These are phyloP conservation scores for Pyronema omphalodes DNA, from an alignment of 495 filamentous ascomycete genomes.

Conservation along the genomic window DNA sequence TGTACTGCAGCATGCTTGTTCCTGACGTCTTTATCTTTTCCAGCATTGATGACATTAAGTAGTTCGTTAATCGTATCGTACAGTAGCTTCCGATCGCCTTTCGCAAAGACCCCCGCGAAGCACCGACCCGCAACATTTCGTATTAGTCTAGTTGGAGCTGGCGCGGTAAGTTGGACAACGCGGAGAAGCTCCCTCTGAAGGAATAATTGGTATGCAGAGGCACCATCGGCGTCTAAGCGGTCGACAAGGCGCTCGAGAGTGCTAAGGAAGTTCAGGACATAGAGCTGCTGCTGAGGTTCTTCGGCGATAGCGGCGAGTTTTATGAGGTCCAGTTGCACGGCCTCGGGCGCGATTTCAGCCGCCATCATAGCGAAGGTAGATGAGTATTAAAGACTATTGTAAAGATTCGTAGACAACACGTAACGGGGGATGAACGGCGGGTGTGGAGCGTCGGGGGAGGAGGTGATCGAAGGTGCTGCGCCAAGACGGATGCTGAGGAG, in stretches of 20 bases:
- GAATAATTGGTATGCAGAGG: constrained; percentile 70
- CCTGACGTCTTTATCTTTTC: constrained; percentile 66
- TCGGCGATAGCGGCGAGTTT: constrained; percentile 80
- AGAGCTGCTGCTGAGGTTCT: constrained; percentile 84
- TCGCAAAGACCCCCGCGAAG: constrained; percentile 65
- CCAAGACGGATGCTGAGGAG: too few species aligned
- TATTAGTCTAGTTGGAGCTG: constrained; percentile 71
- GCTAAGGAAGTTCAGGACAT: constrained; percentile 74
- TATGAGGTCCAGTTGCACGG: constrained; percentile 55
- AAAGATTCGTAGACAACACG: too few species aligned
- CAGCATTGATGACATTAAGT: constrained; percentile 49
- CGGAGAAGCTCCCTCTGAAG: constrained; percentile 81
- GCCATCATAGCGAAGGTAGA: constrained; percentile 8
- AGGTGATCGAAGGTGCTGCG: too few species aligned
- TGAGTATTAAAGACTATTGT: too few species aligned
- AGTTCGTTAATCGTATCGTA: constrained; percentile 91
- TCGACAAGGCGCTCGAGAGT: constrained; percentile 67
- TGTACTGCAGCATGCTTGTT: constrained; percentile 52
- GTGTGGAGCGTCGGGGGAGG: too few species aligned
- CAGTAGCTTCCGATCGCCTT: constrained; percentile 76
- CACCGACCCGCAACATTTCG: constrained; percentile 73
- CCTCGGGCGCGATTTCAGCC: constrained; percentile 12
- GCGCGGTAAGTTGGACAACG: constrained; percentile 69
- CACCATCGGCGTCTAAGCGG: constrained; percentile 50
- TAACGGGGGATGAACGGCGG: too few species aligned